Percentiles rank a stretch among this genome's conserved stretches.
Conservation (phyloP, 352 stramenopile genomes). For the Globisporangium nodosum region DNA sequence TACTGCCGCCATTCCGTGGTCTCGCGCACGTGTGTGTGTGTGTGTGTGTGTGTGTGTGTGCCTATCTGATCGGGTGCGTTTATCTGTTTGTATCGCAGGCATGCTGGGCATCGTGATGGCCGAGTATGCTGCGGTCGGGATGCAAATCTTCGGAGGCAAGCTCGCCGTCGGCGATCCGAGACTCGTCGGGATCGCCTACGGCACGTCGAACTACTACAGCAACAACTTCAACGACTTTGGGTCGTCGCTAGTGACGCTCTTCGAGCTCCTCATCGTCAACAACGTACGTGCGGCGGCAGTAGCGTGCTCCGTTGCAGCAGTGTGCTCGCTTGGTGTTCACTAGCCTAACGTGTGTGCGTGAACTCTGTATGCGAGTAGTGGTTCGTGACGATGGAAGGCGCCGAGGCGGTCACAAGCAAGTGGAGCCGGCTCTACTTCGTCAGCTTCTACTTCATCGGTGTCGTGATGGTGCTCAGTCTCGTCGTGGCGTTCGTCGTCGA, state of each 20-base stretch:
- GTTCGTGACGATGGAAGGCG: constrained; percentile 66
- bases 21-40: no score
- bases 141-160: constrained; percentile 56
- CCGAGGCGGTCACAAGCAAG: constrained; percentile 40
- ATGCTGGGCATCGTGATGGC: constrained; percentile 63
- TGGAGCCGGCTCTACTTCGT: constrained; percentile 68
- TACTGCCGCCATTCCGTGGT: not conserved
- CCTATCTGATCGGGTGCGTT: not conserved
- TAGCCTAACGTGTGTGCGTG: not conserved
- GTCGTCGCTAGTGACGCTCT: constrained; percentile 54
- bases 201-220: constrained; percentile 43
- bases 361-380: constrained; percentile 22
- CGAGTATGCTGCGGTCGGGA: constrained; percentile 51
- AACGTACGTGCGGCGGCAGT: constrained; percentile 25
- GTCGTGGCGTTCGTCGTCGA: constrained; percentile 66
- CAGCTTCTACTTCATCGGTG: constrained; percentile 63
- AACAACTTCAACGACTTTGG: constrained; percentile 82
- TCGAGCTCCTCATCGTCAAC: constrained; percentile 73
- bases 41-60: not conserved
- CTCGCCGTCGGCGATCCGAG: constrained; percentile 31
- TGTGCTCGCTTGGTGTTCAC: not conserved
- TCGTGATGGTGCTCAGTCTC: constrained; percentile 69
- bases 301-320: not conserved
- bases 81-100: constrained; percentile 14
- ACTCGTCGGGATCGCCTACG: constrained; percentile 35